Base-by-base conservation (phyloP, 2,329 filamentous ascomycete species). In the Myriosclerotinia scirpicola region DNA sequence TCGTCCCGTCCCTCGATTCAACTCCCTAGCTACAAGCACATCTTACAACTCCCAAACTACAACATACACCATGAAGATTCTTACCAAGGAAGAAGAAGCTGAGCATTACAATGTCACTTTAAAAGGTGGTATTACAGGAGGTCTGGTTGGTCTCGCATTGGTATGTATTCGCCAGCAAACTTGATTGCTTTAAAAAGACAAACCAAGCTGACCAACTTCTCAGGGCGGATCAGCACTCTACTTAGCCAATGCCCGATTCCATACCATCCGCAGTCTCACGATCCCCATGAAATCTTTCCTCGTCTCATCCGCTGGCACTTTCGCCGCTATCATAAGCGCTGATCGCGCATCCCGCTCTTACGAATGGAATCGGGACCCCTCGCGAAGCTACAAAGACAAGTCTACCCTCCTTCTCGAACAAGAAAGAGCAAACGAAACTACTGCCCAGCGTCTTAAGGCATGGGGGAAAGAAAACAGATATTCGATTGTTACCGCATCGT, bases 261-360 rank as follows among this genome's bases (percentile, higher is more conserved):
- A 87, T 59, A 87, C 87, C 73, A 91, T 98, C 83, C 88, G 91
- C 72, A 80, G 83, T 71, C 88, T 99, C 69, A 97, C 94, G 0
- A 76, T 97, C 0, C 95, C 93, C 22, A 93, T 99, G 84, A 91
- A 92, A 73, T 84, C 92, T 65, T 99, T 98, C 85, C 87, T 98
- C 70, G 85, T 95, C 71, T 90, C 91, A 54, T 96, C 92, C 11
- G 78, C 87, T 14, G 88, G 86, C 58, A 97, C 95, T 5, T 97
- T 97, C 76, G 84, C 87, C 70, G 89, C 92, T 81, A 97, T 99
- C 79, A 87, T 97, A 76, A 84, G 88, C 68, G 95, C 95, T 71
- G 95, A 99, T 76, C 82, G 84, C 70, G 84, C 84, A 72, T 90
- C 87, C 75, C 90, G 91, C 72, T 75, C 76, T 67, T 97, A 85